Evolutionary conservation across 2,329 filamentous ascomycete species (phyloP).

Genomic region (Penicillium brevicompactum): DNA sequence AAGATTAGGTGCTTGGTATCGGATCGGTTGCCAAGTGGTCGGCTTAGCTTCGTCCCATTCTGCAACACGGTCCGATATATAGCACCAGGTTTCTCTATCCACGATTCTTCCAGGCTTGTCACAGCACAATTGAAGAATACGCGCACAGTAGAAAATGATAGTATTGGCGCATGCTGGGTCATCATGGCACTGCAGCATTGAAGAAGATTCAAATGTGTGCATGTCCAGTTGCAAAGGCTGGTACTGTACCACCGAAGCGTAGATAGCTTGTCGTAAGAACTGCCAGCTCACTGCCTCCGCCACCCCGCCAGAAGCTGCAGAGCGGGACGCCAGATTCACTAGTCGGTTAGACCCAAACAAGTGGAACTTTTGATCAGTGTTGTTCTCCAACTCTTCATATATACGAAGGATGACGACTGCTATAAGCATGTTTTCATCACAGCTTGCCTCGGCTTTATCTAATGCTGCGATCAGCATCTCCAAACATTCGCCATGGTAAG

Average conservation of each 20-base stretch:
- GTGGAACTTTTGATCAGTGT: slow-evolving; percentile 39
- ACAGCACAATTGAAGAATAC: slow-evolving; percentile 36
- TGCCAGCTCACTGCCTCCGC: slow-evolving; percentile 47
- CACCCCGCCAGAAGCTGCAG: slow-evolving; percentile 43
- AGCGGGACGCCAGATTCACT: slow-evolving; percentile 42
- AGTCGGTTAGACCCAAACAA: slow-evolving; percentile 43
- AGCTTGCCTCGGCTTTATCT: slow-evolving; percentile 44
- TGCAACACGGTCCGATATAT: slow-evolving; percentile 29
- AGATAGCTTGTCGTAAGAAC: slow-evolving; percentile 46
- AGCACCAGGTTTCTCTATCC: slow-evolving; percentile 26
- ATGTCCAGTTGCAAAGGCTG: slow-evolving; percentile 42
- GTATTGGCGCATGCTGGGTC: slow-evolving; percentile 43
- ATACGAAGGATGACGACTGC: slow-evolving; percentile 53
- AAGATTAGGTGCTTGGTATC: slow-evolving; percentile 30
- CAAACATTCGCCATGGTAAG: slow-evolving; percentile 51
- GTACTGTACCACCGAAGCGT: slow-evolving; percentile 40
- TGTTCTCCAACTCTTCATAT: slow-evolving; percentile 48
- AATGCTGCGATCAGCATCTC: slow-evolving; percentile 51
- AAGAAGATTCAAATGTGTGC: slow-evolving; percentile 42
- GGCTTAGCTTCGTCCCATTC: slow-evolving; percentile 34
- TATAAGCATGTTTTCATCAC: slow-evolving; percentile 51
- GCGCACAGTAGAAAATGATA: slow-evolving; percentile 43
- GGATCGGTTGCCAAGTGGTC: slow-evolving; percentile 36
- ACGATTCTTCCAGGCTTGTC: slow-evolving; percentile 23
- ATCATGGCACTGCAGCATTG: slow-evolving; percentile 39